Percentiles rank a stretch among this genome's conserved stretches.
Evolutionary conservation across 2,329 filamentous ascomycete species (phyloP).

Genomic region (Cordyceps cicadae): DNA sequence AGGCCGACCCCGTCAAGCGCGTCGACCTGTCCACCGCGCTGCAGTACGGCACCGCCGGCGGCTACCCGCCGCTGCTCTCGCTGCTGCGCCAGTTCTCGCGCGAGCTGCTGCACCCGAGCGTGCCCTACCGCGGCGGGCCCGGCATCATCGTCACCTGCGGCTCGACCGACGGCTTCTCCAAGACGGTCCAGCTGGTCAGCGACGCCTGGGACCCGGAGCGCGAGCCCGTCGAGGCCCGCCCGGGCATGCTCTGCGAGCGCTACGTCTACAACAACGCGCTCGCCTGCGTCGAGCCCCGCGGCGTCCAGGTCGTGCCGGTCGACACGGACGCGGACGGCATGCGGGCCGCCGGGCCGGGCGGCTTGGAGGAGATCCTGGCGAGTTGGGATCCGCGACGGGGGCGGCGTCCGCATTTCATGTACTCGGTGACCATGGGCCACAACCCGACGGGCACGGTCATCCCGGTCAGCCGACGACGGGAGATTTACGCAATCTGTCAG

Average conservation of each 20-base stretch:
- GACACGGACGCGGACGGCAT: slow-evolving; percentile 74
- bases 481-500: slow-evolving; percentile 73
- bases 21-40: slow-evolving; percentile 76
- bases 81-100: slow-evolving; percentile 74
- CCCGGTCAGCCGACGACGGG: slow-evolving; percentile 62
- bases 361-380: slow-evolving; percentile 67
- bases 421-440: slow-evolving; percentile 80
- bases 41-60: slow-evolving; percentile 78
- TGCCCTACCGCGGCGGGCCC: slow-evolving; percentile 68
- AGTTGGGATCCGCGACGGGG: slow-evolving; percentile 74
- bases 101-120: slow-evolving; percentile 68
- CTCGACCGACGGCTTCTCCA: slow-evolving; percentile 76
- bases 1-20: slow-evolving; percentile 53
- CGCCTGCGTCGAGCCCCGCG: slow-evolving; percentile 56
- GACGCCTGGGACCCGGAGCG: slow-evolving; percentile 65
- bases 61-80: slow-evolving; percentile 68
- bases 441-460: slow-evolving; percentile 78
- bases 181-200: slow-evolving; percentile 66
- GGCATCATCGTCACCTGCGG: slow-evolving; percentile 75
- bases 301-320: slow-evolving; percentile 65
- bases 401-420: slow-evolving; percentile 73
- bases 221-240: slow-evolving; percentile 59
- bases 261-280: slow-evolving; percentile 76
- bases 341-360: slow-evolving; percentile 62
- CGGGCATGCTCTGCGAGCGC: slow-evolving; percentile 70